Evolutionary conservation across 179 eudicot genomes (phyloP), one percentile per base, ranked within the genome.

Genomic region (Pouteria campechiana): DNA sequence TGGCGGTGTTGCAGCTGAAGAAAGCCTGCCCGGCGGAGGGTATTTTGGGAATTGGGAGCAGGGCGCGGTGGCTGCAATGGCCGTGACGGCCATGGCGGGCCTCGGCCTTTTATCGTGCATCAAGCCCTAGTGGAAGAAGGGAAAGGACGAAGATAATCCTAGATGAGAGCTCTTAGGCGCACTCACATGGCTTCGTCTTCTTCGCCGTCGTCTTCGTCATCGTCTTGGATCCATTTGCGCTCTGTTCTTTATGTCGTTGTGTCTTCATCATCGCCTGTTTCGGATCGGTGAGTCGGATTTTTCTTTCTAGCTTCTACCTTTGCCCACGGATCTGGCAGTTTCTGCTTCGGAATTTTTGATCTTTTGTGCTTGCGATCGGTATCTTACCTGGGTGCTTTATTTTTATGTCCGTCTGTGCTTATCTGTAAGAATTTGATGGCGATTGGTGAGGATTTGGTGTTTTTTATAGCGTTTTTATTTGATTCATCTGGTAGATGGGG

Each of bases 191-290:
- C 67, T 17, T 50, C 70, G 17, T 48, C 52, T 20, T 48, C 80
- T 8, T 55, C 74, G 11, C 50, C 81, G 3, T 44, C 84, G 1
- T 57, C 76, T 1, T 41, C 70, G 8, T 55, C 80, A 11, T 69
- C 73, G 19, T 68, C 85, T 16, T 81, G 86, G 92, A 63, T 73
- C 60, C 81, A 64, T 62, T 55, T 77, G 59, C 50, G 92, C 68
- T 78, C 82, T 41, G 82, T 74, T 52, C 57, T 78, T 5, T 74
- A 68, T 33, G 72, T 74, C 2, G 79, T 71, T 48, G 66, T 74
- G 25, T 73, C 84, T 33, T 73, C 83, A 10, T 58, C 79, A 42
- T 67, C 80, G 17, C 71, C 75, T 21, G 61, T 50, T 46, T 56
- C 81, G 60, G 66, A 75, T 70, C 74, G 82, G 92, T 78, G 50